These are phyloP conservation scores for Stephanodiscus triporus DNA, from an alignment of 108 stramenopile genomes.

Conservation along the genomic window DNA sequence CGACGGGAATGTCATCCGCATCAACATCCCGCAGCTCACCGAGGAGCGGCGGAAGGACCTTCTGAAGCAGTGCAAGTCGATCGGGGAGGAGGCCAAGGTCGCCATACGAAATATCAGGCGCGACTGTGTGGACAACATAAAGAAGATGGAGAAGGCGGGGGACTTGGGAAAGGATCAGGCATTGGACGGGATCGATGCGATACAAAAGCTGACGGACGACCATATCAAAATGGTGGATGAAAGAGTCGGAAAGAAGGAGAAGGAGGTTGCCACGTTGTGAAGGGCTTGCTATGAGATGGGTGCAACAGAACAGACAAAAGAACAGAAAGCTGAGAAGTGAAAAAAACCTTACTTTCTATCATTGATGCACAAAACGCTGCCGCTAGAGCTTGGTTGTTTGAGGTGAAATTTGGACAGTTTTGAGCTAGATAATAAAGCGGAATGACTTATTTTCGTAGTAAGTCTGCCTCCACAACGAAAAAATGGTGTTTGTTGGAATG, in stretches of 20 bases:
- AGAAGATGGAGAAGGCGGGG: conserved; percentile 91
- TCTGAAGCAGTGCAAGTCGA: conserved; percentile 90
- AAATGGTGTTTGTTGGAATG: background rate
- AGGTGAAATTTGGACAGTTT: background rate
- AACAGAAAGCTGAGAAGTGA: background rate
- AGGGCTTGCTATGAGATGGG: background rate
- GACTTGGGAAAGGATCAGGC: conserved; percentile 88
- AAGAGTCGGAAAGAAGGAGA: conserved; percentile 89
- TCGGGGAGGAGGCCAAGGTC: conserved; percentile 96
- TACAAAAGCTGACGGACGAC: conserved; percentile 93
- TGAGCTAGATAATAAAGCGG: background rate
- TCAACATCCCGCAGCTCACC: conserved; percentile 92
- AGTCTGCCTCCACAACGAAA: background rate
- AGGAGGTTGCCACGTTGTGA: conserved; percentile 94
- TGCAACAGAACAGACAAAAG: background rate
- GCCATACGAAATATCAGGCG: conserved; percentile 88
- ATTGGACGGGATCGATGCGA: conserved; percentile 75
- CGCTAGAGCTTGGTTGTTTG: background rate
- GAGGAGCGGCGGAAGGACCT: conserved; percentile 96
- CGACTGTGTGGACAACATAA: conserved; percentile 87
- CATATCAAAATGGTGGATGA: conserved; percentile 88
- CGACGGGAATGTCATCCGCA: conserved; percentile 88
- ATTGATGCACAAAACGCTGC: background rate
- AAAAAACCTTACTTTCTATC: background rate
- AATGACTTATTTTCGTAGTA: background rate